Conservation (phyloP, 306 rosid genomes). For the Gynostemma pentaphyllum region DNA sequence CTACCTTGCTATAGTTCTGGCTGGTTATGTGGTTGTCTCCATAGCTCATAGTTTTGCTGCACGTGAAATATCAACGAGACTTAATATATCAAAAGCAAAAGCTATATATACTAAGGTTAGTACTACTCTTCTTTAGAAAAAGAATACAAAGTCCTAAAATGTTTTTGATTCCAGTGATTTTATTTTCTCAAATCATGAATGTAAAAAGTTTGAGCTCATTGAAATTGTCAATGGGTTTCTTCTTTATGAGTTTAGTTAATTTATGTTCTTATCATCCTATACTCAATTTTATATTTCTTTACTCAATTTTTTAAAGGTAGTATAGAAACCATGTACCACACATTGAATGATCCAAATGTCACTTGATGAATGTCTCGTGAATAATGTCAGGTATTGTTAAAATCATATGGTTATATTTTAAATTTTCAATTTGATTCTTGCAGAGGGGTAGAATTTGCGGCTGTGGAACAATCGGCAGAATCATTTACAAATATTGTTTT, state of each 20-base stretch:
- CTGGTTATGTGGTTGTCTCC: constrained; percentile 78
- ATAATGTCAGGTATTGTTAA: neutral
- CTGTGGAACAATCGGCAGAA: constrained; percentile 55
- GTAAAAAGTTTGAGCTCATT: constrained; percentile 1
- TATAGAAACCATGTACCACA: neutral
- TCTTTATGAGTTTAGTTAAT: neutral
- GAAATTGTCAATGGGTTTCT: neutral
- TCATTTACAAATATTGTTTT: constrained; percentile 67
- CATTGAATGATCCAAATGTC: too few relatives aligned
- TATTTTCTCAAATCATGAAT: neutral
- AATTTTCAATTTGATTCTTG: constrained; percentile 14
- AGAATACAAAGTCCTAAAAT: neutral
- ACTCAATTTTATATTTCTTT: neutral
- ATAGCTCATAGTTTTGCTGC: constrained; percentile 97
- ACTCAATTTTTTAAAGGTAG: neutral
- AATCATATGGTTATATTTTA: neutral
- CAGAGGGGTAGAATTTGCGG: constrained; percentile 72
- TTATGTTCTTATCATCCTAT: neutral
- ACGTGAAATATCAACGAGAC: constrained; percentile 75
- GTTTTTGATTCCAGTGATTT: neutral
- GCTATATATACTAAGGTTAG: constrained; percentile 82
- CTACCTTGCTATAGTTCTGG: constrained; percentile 83
- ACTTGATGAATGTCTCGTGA: neutral
- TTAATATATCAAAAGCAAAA: constrained; percentile 73
- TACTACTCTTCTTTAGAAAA: constrained; percentile 10